phyloP scores from a whole-genome alignment of 352 stramenopile genomes.

The Phytophthora multivora region DNA sequence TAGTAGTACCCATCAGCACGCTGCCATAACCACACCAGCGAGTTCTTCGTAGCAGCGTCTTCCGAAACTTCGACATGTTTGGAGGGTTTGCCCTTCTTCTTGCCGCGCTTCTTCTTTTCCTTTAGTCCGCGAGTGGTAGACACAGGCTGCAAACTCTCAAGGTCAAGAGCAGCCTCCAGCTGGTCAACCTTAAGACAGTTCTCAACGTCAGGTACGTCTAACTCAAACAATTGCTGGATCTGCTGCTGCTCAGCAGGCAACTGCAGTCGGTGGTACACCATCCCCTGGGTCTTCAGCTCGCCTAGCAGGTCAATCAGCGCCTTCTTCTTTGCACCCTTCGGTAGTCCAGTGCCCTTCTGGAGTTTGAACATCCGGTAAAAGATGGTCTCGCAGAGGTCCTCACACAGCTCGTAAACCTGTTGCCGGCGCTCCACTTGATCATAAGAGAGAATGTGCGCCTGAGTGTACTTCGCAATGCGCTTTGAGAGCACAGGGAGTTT shows the following conservation, averaged over 20 bases:
- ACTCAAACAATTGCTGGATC: slow-evolving; percentile 82
- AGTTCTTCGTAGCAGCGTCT: slow-evolving; percentile 48
- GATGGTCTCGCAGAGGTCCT: slow-evolving; percentile 93
- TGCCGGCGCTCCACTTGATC: slow-evolving; percentile 70
- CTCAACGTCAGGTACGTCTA: slow-evolving; percentile 84
- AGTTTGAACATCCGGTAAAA: slow-evolving; percentile 94
- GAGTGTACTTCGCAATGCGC: slow-evolving; percentile 78
- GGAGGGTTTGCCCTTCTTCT: slow-evolving; percentile 28
- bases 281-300: slow-evolving; percentile 87
- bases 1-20: slow-evolving; percentile 91
- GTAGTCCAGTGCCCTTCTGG: slow-evolving; percentile 79
- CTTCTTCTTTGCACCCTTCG: slow-evolving; percentile 97
- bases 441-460: slow-evolving; percentile 66
- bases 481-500: slow-evolving; percentile 69
- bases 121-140: slow-evolving; percentile 21
- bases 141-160: slow-evolving; percentile 8
- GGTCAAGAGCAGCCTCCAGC: slow-evolving; percentile 51
- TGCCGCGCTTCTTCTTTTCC: slow-evolving; percentile 34
- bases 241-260: slow-evolving; percentile 74
- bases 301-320: slow-evolving; percentile 95
- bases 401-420: slow-evolving; percentile 73
- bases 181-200: slow-evolving; percentile 82
- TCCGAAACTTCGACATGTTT: slow-evolving; percentile 11
- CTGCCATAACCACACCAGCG: slow-evolving; percentile 81
- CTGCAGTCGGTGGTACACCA: slow-evolving; percentile 79